phyloP scores from a whole-genome alignment of 352 stramenopile genomes.

The Pythium grandisporangium region DNA sequence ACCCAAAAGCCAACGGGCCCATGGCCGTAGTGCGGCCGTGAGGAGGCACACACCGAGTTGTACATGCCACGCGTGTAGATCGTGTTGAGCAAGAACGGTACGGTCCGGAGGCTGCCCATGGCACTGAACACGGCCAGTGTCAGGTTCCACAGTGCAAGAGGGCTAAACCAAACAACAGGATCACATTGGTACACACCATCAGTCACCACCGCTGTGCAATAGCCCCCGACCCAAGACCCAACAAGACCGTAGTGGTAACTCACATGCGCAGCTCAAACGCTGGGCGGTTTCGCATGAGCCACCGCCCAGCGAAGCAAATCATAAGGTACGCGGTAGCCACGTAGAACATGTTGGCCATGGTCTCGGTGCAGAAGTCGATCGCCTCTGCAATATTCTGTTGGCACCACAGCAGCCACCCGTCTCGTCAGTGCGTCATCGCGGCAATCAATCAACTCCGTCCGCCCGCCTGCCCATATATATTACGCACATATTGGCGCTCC shows the following conservation, averaged over 20 bases:
- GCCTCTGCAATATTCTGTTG: slow-evolving; percentile 54
- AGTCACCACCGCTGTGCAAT: too few relatives aligned
- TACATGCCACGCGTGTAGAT: slow-evolving; percentile 73
- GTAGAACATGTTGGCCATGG: slow-evolving; percentile 41
- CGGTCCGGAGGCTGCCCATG: slow-evolving; percentile 63
- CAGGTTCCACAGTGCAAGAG: slow-evolving; percentile 78
- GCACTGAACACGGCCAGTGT: slow-evolving; percentile 65
- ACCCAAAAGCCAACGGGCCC: slow-evolving; percentile 68
- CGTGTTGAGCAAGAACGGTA: slow-evolving; percentile 77
- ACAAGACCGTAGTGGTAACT: slow-evolving; percentile 1
- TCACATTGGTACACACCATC: slow-evolving; percentile 4
- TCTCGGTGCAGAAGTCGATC: slow-evolving; percentile 55
- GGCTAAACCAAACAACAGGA: slow-evolving; percentile 14
- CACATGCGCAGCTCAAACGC: slow-evolving; percentile 76
- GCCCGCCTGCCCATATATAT: too few relatives aligned
- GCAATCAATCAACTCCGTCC: too few relatives aligned
- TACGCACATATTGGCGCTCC: slow-evolving; percentile 60
- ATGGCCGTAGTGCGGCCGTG: slow-evolving; percentile 57
- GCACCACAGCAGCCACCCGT: not conserved
- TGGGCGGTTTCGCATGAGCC: slow-evolving; percentile 70
- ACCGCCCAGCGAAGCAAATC: slow-evolving; percentile 68
- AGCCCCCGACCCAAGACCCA: too few relatives aligned
- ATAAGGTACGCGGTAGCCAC: slow-evolving; percentile 62
- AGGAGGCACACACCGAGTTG: slow-evolving; percentile 71
- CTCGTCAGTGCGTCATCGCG: too few relatives aligned